A percentile compares a stretch with the other conserved stretches of the same genome.
These are phyloP conservation scores for Pelargonium nanum DNA, from an alignment of 345 rosid genomes.

Conservation along the genomic window DNA sequence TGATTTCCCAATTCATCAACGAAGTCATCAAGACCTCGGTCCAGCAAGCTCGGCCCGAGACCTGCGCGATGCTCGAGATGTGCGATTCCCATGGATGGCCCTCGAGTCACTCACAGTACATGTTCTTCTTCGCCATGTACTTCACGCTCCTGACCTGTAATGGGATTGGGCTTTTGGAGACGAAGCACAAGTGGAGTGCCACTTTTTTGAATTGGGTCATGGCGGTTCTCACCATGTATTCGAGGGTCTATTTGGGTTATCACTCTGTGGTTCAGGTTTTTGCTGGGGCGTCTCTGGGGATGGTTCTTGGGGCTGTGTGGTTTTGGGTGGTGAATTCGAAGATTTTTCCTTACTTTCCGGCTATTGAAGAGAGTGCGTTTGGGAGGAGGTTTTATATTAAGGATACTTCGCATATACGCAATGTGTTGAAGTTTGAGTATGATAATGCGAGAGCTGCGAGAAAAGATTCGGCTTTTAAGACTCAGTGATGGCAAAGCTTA, in stretches of 20 bases:
- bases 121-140: slow-evolving; percentile 81
- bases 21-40: slow-evolving; percentile 58
- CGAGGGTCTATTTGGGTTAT: slow-evolving; percentile 91
- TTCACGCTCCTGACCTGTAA: slow-evolving; percentile 41
- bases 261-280: slow-evolving; percentile 82
- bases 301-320: slow-evolving; percentile 56
- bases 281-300: slow-evolving; percentile 66
- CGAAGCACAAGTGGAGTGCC: slow-evolving; percentile 35
- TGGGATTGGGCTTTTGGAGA: slow-evolving; percentile 52
- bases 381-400: slow-evolving; percentile 72
- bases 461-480: slow-evolving; percentile 35
- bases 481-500: slow-evolving; percentile 24
- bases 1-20: slow-evolving; percentile 70
- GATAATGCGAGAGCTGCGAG: slow-evolving; percentile 85
- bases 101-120: slow-evolving; percentile 81
- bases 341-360: slow-evolving; percentile 40
- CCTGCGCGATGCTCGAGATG: slow-evolving; percentile 71
- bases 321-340: slow-evolving; percentile 67
- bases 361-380: slow-evolving; percentile 63
- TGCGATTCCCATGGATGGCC: slow-evolving; percentile 99
- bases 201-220: slow-evolving; percentile 45
- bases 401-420: slow-evolving; percentile 85
- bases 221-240: slow-evolving; percentile 69
- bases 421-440: slow-evolving; percentile 86
- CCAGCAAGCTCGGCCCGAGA: slow-evolving; percentile 82